Evolutionary conservation across 306 rosid genomes (phyloP), one percentile per base, ranked within the genome.

Genomic region (Oxytropis ochrocephala): DNA sequence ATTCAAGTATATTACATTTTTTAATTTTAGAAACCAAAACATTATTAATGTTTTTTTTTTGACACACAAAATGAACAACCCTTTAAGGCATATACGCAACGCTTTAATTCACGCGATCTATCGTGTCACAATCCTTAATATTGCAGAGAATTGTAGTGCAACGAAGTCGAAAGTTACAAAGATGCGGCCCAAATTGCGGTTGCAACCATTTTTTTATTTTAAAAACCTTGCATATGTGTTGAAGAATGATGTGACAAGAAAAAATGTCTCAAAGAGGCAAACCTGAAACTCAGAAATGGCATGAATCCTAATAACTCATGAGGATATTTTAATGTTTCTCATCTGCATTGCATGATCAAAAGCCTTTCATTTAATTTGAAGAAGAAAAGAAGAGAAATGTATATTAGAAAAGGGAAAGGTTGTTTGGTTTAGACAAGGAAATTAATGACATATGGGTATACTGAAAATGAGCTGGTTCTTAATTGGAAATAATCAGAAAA

Each of bases 381-480:
- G 54, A 76, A 52, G 67, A 27, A 64, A 70, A 52, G 72, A n/a
- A 11, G 49, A 76, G 46, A 55, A 46, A 65, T 46, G 64, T 43
- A 51, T 73, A 73, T 47, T 47, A 12, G 29, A 24, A 51, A 50
- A 57, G 50, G 21, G 55, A 50, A 50, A 62, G 64, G 50, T 18
- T 43, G 27, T 47, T 79, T 61, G 68, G 69, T 71, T 71, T 79
- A 62, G 76, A 67, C 38, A 33, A 5, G 67, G 64, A 57, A 78
- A 78, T 2, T 24, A 24, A 77, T 79, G 86, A 78, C 72, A 79
- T 60, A 59, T 58, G 78, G 76, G 80, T 72, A 42, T 59, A 24
- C 29, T 62, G 90, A 81, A 70, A 75, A 65, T 74, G 79, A 73
- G 80, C 47, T 64, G 87, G 77, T 69, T 82, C 76, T 46, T 79